Evolutionary conservation across 2,329 filamentous ascomycete genomes (phyloP).

Genomic region (Niveomyces coronatus): DNA sequence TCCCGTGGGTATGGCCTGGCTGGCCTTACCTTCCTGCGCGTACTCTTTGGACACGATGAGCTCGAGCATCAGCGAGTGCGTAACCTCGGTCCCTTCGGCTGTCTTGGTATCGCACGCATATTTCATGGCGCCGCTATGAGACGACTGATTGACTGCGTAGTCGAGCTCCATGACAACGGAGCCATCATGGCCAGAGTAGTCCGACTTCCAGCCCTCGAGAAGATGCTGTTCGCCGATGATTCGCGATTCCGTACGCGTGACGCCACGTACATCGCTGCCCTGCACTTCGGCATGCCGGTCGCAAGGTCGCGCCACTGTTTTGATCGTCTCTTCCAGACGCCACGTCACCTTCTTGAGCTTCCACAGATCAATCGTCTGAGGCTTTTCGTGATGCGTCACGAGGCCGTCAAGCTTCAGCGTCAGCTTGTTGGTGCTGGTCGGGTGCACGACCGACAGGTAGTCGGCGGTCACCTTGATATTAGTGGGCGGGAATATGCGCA

Average conservation of each 20-base stretch:
- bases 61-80: slow-evolving; percentile 81
- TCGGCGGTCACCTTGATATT: slow-evolving; percentile 81
- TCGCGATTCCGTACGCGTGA: slow-evolving; percentile 65
- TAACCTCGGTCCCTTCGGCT: slow-evolving; percentile 64
- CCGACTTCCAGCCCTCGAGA: slow-evolving; percentile 82
- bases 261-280: no score
- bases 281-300: slow-evolving; percentile 58
- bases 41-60: slow-evolving; percentile 92
- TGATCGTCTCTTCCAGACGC: slow-evolving; percentile 83
- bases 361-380: slow-evolving; percentile 70
- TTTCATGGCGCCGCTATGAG: slow-evolving; percentile 41
- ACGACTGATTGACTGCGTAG: slow-evolving; percentile 31
- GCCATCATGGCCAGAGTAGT: slow-evolving; percentile 41
- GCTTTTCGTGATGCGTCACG: slow-evolving; percentile 55
- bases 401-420: slow-evolving; percentile 80
- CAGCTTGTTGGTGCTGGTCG: slow-evolving; percentile 71
- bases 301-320: slow-evolving; percentile 71
- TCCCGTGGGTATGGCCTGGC: slow-evolving; percentile 72
- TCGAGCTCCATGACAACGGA: slow-evolving; percentile 67
- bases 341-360: slow-evolving; percentile 84
- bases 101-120: slow-evolving; percentile 71
- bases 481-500: slow-evolving; percentile 92
- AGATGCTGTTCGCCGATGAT: slow-evolving; percentile 73
- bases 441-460: slow-evolving; percentile 74
- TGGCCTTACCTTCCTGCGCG: slow-evolving; percentile 56